Conservation (phyloP, 2,329 filamentous ascomycete species). For the Cordyceps javanica region DNA sequence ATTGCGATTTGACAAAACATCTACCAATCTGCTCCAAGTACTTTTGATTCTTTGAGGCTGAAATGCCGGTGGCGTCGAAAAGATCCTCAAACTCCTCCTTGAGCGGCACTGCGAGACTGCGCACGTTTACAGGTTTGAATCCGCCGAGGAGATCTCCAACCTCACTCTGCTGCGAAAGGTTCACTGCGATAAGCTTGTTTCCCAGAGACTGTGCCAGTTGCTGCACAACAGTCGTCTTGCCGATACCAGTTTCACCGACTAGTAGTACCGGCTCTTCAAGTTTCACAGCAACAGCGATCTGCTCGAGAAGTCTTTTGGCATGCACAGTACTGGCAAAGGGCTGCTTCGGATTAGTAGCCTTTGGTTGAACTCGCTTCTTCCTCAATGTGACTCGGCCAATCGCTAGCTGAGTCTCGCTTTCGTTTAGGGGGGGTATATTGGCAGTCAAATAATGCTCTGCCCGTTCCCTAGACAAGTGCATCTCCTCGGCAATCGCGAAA, state of each 20-base stretch:
- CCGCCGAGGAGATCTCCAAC: conserved; percentile 92
- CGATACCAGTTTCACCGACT: conserved; percentile 97
- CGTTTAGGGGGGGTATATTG: conserved; percentile 65
- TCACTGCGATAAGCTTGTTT: conserved; percentile 85
- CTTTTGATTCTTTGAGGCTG: conserved; percentile 76
- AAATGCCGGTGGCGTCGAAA: conserved; percentile 79
- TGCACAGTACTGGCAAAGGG: conserved; percentile 87
- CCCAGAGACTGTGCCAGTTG: conserved; percentile 80
- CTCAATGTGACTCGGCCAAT: conserved; percentile 62
- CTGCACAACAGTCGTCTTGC: conserved; percentile 94
- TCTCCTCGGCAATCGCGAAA: conserved; percentile 71
- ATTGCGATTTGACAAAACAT: conserved; percentile 74
- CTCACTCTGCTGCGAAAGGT: conserved; percentile 96
- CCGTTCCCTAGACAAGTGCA: conserved; percentile 78
- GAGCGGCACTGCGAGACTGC: conserved; percentile 79
- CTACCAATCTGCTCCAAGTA: conserved; percentile 79
- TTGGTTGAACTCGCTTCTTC: conserved; percentile 47
- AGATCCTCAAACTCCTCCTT: conserved; percentile 92
- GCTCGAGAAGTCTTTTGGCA: conserved; percentile 78
- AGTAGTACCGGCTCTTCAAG: conserved; percentile 84
- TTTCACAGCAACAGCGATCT: conserved; percentile 75
- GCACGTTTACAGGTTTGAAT: conserved; percentile 90
- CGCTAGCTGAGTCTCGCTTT: conserved; percentile 49
- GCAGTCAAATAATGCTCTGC: conserved; percentile 70
- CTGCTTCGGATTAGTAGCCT: conserved; percentile 46